These are phyloP conservation scores for Jaltomata sinuosa DNA, from an alignment of 257 asterid genomes.

Conservation along the genomic window DNA sequence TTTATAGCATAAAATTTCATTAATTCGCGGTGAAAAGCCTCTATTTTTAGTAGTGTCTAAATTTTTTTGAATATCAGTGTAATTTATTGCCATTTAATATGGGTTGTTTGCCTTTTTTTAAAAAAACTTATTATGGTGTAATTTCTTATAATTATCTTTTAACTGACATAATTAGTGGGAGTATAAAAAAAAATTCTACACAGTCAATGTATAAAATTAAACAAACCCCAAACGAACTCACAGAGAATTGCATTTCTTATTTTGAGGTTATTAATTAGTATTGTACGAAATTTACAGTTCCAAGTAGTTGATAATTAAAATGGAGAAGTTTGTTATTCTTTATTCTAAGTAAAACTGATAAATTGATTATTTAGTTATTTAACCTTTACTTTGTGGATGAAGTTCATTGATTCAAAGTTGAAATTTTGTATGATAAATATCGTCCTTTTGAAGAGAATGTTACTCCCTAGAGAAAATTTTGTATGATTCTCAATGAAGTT, in stretches of 20 bases:
- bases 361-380: neutral
- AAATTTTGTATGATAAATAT: neutral
- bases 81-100: no score
- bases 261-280: neutral
- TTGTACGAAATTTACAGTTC: neutral
- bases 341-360: neutral
- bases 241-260: neutral
- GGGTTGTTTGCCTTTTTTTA: neutral
- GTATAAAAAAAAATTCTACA: no score
- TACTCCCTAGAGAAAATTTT: neutral
- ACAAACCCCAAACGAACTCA: neutral
- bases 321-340: neutral
- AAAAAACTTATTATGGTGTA: neutral
- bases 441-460: neutral
- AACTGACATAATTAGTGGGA: neutral
- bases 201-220: no score
- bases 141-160: neutral
- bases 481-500: neutral
- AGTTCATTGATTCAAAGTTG: neutral
- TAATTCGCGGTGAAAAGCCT: no score
- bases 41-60: no score
- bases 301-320: neutral
- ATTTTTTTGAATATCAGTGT: no score
- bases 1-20: no score
- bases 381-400: neutral